A percentile compares a stretch with the other conserved stretches of the same genome.
phyloP scores from a whole-genome alignment of 176 grass and related monocot species.

The Carex cristatella region DNA sequence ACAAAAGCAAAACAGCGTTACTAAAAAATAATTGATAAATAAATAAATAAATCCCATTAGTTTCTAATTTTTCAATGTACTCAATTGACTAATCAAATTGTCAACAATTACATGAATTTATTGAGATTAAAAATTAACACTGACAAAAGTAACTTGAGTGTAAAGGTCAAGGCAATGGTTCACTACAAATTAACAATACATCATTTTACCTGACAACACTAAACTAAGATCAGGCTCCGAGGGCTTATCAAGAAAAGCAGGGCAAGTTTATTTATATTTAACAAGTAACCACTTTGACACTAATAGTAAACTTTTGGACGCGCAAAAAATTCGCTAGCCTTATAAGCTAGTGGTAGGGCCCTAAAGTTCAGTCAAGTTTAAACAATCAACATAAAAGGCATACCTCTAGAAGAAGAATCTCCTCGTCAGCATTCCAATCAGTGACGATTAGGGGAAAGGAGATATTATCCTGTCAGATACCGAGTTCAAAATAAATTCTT shows the following conservation, averaged over 20 bases:
- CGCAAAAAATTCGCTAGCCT: neutral
- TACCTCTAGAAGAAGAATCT: slow-evolving; percentile 99
- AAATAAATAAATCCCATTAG: neutral
- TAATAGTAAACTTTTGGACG: neutral
- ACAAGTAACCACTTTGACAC: neutral
- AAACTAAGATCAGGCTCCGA: neutral
- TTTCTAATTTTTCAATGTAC: neutral
- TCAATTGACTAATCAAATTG: neutral
- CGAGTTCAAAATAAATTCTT: neutral
- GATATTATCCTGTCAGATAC: slow-evolving; percentile 80
- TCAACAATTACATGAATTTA: neutral
- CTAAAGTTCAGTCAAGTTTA: neutral
- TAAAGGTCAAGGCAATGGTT: neutral
- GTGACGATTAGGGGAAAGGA: slow-evolving; percentile 90
- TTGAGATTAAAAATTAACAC: neutral
- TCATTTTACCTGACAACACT: neutral
- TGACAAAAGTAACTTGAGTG: neutral
- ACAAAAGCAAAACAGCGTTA: neutral
- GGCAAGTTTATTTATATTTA: neutral
- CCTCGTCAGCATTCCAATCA: slow-evolving; percentile 98
- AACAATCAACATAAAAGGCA: neutral
- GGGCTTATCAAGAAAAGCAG: neutral
- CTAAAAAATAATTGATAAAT: neutral
- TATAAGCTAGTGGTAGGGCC: neutral
- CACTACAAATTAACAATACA: neutral